Base-by-base conservation (phyloP, 345 rosid species). In the Arabis hirsuta region DNA sequence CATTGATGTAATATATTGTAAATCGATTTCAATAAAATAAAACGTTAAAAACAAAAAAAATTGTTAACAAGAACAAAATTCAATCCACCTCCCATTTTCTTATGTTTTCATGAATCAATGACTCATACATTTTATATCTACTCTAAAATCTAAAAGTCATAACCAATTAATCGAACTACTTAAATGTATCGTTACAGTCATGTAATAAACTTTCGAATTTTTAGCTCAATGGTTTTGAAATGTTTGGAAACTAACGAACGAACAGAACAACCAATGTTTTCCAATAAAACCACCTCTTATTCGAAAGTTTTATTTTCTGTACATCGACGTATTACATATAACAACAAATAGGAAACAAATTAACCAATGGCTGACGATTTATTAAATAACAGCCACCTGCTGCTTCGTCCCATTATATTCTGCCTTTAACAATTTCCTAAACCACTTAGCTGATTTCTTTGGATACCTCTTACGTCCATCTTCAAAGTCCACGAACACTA, bases 401-500 rank as follows among this genome's bases (percentile, higher is more conserved):
- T 67, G 63, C 4, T 14, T 52, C 31, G 42, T 58, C 55, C 12
- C 53, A 42, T 43, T 24, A 34, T 4, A 39, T 24, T 55, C 62
- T 42, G 65, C 62, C 27, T 73, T 61, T 16, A 78, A 34, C 61
- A 68, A 61, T 51, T 39, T 78, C 19, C 32, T 62, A 44, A 78
- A 78, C 81, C 81, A 78, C 31, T 44, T 67, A 6, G 81, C 74
- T 55, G 81, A 78, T 73, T 73, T 69, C 80, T 81, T 83, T 0
- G 44, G 73, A 60, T 48, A 55, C 57, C 86, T 76, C 54, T 73
- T 83, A 65, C 76, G 53, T 7, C 68, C 64, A 47, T 78, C 51
- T 66, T 67, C 51, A 56, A 42, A 83, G 38, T 83, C 84, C 11
- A 83, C 84, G 47, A 27, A 83, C 19, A 69, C 77, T n/a, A 83